Base-by-base conservation (phyloP, 495 filamentous ascomycete genomes). In the Daldinia caldariorum region DNA sequence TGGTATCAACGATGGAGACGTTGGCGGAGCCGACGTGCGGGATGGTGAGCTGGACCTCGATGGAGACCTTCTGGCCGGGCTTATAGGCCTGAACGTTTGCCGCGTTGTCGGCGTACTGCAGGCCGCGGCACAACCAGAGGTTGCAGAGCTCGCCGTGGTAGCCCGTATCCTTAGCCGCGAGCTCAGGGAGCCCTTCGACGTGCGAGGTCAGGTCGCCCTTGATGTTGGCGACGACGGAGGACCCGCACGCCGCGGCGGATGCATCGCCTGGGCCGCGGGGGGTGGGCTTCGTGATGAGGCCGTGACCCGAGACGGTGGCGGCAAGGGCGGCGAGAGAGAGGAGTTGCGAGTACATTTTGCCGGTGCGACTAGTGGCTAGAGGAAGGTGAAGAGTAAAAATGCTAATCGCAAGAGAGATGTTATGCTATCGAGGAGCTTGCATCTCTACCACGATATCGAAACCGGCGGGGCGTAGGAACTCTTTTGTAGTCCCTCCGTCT, bases 51-150 rank as follows among this genome's bases (percentile, higher is more conserved):
- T 76, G 65, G 47, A 90, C 84, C 22, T 82, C 80, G 61, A 91
- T 82, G 73, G 83, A 78, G 66, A 93, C 80, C 6, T 78, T 82
- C 74, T 92, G 78, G 39, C 90, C 89, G 4, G 86, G 76, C 8
- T 78, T 83, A 80, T 89, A 91, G 16, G 75, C 79, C 71, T 89
- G 83, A 41, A 91, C 84, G 70, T 90, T 88, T 68, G 79, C 89
- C 49, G 73, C 84, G 85, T 92, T 91, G 83, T 92, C 90, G 64
- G 71, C 88, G 77, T 87, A 91, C 78, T 92, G 87, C 79, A 86
- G 86, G 55, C 90, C 90, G 73, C 88, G 89, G 89, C 90, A 92
- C 13, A 90, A 83, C 80, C 82, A 91, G 53, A 90, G 78, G 77
- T 91, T 84, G 80, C 90, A 92, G 47, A 79, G 80, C 9, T 79